These are phyloP conservation scores for Zasmidium cellare DNA, from an alignment of 2,329 filamentous ascomycete genomes.

Conservation along the genomic window DNA sequence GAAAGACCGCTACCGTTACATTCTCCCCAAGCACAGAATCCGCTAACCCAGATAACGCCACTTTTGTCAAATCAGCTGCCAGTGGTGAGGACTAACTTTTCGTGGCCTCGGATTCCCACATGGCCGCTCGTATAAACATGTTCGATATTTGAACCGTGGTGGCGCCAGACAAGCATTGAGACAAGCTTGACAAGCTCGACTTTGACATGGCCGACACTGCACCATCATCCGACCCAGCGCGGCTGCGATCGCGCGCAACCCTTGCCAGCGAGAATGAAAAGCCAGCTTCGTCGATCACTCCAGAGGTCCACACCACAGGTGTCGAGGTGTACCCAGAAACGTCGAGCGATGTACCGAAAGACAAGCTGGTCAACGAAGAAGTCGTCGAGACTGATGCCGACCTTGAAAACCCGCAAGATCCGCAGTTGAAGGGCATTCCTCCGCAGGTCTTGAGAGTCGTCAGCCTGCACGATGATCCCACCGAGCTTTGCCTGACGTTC, in stretches of 20 bases:
- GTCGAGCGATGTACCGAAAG: background rate
- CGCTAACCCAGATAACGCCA: background rate
- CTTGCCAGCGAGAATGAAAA: background rate
- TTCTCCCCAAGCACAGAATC: background rate
- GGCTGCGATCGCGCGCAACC: background rate
- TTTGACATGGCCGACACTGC: background rate
- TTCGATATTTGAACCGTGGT: background rate
- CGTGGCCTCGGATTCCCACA: background rate
- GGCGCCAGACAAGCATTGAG: background rate
- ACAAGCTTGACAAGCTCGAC: background rate
- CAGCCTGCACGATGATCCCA: slow-evolving; percentile 58
- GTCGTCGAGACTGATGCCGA: background rate
- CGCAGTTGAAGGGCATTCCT: slow-evolving; percentile 51
- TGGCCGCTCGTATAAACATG: background rate
- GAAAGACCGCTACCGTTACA: background rate
- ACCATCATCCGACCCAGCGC: background rate
- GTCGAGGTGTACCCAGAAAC: background rate
- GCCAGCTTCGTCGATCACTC: background rate
- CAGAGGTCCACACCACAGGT: background rate
- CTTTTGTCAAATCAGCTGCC: background rate
- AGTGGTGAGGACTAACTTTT: background rate
- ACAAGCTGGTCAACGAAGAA: background rate
- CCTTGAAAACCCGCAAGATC: slow-evolving; percentile 28
- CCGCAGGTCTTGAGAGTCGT: slow-evolving; percentile 58
- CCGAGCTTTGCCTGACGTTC: slow-evolving; percentile 58